These are phyloP conservation scores for Barbarea vulgaris DNA, from an alignment of 345 rosid species.

Conservation along the genomic window DNA sequence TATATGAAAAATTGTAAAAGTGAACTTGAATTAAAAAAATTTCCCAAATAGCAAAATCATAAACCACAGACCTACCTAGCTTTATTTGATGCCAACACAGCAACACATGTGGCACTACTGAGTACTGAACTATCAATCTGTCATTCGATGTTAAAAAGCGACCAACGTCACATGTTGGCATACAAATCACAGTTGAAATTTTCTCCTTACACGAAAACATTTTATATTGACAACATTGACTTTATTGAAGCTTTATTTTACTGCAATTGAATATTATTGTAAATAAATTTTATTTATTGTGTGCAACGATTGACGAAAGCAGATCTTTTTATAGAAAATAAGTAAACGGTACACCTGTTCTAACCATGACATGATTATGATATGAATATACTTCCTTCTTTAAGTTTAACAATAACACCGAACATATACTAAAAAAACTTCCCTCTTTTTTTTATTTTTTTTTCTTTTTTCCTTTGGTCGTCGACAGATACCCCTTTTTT, in stretches of 20 bases:
- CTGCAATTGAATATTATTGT: background rate
- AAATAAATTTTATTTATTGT: background rate
- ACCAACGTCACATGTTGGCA: slow-evolving; percentile 34
- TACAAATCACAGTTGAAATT: slow-evolving; percentile 26
- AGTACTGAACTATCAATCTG: slow-evolving; percentile 21
- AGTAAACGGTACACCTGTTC: slow-evolving; percentile 25
- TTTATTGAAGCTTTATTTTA: slow-evolving; percentile 4
- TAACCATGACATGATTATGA: slow-evolving; percentile 9
- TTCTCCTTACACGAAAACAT: slow-evolving; percentile 25
- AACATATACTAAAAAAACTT: background rate
- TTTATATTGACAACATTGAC: background rate
- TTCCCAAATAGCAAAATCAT: background rate
- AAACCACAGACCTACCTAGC: background rate
- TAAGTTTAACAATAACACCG: background rate
- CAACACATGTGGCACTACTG: slow-evolving; percentile 14
- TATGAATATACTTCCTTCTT: slow-evolving; percentile 23
- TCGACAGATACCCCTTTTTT: background rate
- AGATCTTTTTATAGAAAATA: background rate
- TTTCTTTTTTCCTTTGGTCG: background rate
- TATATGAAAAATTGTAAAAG: background rate
- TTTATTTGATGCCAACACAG: background rate
- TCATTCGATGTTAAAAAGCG: slow-evolving; percentile 34
- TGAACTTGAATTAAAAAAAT: background rate
- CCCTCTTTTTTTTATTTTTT: background rate
- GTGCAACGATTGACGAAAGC: slow-evolving; percentile 15